A percentile compares a stretch with the other conserved stretches of the same genome.
These are phyloP conservation scores for Phalaenopsis equestris DNA, from an alignment of 106 monocot species.

Conservation along the genomic window DNA sequence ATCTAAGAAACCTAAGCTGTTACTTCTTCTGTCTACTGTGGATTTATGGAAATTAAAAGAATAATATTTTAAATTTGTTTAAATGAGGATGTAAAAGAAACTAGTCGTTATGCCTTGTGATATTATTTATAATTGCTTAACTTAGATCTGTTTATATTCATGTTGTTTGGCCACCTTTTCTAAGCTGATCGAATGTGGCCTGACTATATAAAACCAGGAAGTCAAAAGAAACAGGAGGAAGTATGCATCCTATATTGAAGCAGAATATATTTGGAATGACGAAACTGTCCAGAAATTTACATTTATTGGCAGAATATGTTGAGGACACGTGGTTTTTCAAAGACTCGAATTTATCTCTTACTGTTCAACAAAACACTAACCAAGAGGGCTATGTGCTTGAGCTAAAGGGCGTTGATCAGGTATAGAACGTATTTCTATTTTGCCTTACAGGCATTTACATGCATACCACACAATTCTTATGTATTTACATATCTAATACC, in stretches of 20 bases:
- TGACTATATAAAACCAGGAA: constrained; percentile 14
- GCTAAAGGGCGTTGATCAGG: constrained; percentile 41
- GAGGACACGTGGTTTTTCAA: constrained; percentile 58
- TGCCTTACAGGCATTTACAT: no score
- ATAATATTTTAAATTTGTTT: no score
- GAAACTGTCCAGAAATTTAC: constrained; percentile 25
- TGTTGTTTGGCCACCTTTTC: not conserved
- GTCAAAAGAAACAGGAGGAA: constrained; percentile 17
- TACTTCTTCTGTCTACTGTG: no score
- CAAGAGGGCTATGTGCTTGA: constrained; percentile 35
- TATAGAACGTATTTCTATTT: constrained; percentile 12
- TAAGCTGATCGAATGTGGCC: not conserved
- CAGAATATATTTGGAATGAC: constrained; percentile 34
- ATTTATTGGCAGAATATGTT: constrained; percentile 44
- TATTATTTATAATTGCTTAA: no score
- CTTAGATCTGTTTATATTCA: no score
- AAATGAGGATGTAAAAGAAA: no score
- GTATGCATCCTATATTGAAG: constrained; percentile 13
- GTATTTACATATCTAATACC: no score
- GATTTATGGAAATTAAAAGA: no score
- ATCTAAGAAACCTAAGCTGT: no score
- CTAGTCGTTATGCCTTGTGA: no score
- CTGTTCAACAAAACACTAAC: constrained; percentile 16
- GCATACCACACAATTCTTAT: no score
- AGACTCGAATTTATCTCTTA: constrained; percentile 33